Evolutionary conservation across 805 yeast species (phyloP).

Genomic region (Myxozyma monticola): DNA sequence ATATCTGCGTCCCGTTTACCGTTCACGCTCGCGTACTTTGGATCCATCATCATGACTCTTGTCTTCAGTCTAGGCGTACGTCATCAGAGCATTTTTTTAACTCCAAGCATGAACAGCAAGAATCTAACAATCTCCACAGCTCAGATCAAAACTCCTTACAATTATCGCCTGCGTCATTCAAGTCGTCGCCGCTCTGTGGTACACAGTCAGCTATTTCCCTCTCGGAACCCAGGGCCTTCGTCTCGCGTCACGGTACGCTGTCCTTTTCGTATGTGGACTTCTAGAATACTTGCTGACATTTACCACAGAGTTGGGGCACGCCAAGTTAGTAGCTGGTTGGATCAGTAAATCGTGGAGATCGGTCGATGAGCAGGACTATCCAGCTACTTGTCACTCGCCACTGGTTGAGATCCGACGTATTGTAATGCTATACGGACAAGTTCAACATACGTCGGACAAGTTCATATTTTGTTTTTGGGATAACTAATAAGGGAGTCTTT

Average conservation of each 20-base stretch:
- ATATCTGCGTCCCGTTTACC: conserved; percentile 73
- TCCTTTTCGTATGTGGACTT: not conserved
- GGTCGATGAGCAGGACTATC: no score
- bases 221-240: conserved; percentile 55
- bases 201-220: conserved; percentile 91
- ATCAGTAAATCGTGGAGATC: no score
- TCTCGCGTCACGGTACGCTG: conserved; percentile 30
- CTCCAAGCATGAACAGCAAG: not conserved
- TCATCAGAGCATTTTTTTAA: not conserved
- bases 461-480: no score
- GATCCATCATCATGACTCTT: conserved; percentile 75
- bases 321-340: conserved; percentile 50
- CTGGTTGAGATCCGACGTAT: no score
- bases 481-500: no score
- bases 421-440: no score
- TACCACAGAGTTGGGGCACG: conserved; percentile 51
- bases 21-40: conserved; percentile 76
- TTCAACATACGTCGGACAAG: no score
- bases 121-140: conserved; percentile 16
- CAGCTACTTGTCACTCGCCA: no score
- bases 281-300: conserved; percentile 33
- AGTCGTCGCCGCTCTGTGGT: conserved; percentile 82
- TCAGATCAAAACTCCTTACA: conserved; percentile 74
- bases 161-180: conserved; percentile 74
- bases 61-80: conserved; percentile 63